Evolutionary conservation across 768 basidiomycete species (phyloP).

Genomic region (Tubosaeta sp.): DNA sequence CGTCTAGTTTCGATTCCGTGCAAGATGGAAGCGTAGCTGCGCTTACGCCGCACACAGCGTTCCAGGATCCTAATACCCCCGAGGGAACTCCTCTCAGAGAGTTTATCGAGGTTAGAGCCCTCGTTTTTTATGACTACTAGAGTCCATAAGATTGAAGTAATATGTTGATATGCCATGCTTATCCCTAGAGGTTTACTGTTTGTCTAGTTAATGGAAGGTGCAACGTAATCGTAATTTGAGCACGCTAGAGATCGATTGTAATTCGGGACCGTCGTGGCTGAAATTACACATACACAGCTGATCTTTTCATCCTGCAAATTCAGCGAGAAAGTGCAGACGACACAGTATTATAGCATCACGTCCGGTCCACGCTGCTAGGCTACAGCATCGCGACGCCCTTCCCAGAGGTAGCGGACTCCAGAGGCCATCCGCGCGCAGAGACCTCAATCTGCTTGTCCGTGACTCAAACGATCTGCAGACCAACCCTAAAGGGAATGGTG

Average conservation of each 20-base stretch:
- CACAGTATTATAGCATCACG: too few relatives aligned
- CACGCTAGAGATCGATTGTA: too few relatives aligned
- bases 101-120: conserved; percentile 33
- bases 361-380: not conserved
- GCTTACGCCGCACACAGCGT: conserved; percentile 33
- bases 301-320: too few relatives aligned
- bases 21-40: conserved; percentile 33
- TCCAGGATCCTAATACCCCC: conserved; percentile 32
- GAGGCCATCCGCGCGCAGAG: too few relatives aligned
- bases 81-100: conserved; percentile 28
- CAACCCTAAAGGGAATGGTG: conserved; percentile 1
- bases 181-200: not conserved
- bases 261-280: too few relatives aligned
- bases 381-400: not conserved
- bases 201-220: not conserved
- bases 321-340: too few relatives aligned
- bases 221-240: too few relatives aligned
- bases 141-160: not conserved
- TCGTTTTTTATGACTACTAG: conserved; percentile 34
- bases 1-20: conserved; percentile 31
- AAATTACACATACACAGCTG: too few relatives aligned
- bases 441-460: conserved; percentile 1
- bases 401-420: too few relatives aligned
- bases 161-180: not conserved
- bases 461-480: not conserved